phyloP scores from a whole-genome alignment of 2,329 filamentous ascomycete species.

The Neonectria hederae region DNA sequence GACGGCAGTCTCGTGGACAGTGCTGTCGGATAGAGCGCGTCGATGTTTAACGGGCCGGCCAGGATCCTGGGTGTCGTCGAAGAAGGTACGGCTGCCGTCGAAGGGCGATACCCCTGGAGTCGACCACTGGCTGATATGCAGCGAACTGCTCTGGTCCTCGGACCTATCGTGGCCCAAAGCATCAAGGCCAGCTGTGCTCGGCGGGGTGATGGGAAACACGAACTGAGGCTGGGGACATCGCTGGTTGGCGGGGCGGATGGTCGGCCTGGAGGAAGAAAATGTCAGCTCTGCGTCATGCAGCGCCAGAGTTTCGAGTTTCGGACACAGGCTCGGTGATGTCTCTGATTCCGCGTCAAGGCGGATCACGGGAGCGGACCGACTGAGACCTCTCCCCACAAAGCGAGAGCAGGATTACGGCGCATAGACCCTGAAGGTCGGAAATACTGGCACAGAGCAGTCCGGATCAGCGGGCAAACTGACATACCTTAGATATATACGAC shows the following conservation, averaged over 20 bases:
- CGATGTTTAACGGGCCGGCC: conserved; percentile 54
- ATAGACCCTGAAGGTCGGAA: conserved; percentile 23
- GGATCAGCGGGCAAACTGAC: conserved; percentile 36
- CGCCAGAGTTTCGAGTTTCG: conserved; percentile 26
- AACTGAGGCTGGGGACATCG: conserved; percentile 69
- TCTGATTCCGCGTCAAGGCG: conserved; percentile 18
- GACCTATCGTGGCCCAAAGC: conserved; percentile 47
- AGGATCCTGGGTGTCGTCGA: conserved; percentile 41
- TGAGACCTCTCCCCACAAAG: conserved; percentile 31
- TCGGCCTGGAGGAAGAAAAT: conserved; percentile 57
- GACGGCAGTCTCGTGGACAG: conserved; percentile 69
- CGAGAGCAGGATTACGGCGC: conserved; percentile 26
- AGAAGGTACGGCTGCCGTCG: conserved; percentile 46
- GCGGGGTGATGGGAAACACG: conserved; percentile 68
- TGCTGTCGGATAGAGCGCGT: conserved; percentile 81
- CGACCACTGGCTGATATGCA: conserved; percentile 53
- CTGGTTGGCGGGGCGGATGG: conserved; percentile 68
- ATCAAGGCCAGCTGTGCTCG: conserved; percentile 67
- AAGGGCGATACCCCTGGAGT: conserved; percentile 52
- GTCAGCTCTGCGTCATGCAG: conserved; percentile 29
- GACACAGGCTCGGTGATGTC: conserved; percentile 22
- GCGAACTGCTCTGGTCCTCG: conserved; percentile 40
- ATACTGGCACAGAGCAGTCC: conserved; percentile 28
- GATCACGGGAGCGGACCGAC: conserved; percentile 23
- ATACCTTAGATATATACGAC: conserved; percentile 83